Evolutionary conservation across 768 basidiomycete genomes (phyloP).

Genomic region (Flagelloscypha sp.): DNA sequence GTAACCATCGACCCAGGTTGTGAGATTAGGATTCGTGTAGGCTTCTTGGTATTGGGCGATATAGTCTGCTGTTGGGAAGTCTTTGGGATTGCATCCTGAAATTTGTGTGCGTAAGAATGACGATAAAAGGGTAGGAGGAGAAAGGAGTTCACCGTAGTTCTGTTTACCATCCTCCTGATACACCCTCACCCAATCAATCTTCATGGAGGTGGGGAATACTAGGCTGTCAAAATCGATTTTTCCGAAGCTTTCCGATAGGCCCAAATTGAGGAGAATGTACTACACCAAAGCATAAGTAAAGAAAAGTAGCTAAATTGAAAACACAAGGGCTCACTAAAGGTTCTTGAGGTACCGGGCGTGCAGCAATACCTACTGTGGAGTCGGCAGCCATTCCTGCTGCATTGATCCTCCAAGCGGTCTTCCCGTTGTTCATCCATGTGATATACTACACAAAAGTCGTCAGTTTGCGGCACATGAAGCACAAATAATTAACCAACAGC

Average conservation of each 20-base stretch:
- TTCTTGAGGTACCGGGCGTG: conserved; percentile 51
- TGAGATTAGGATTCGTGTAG: conserved; percentile 14
- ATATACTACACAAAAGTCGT: conserved; percentile 37
- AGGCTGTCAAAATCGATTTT: conserved; percentile 41
- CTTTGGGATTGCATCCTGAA: conserved; percentile 53
- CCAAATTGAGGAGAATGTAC: conserved; percentile 45
- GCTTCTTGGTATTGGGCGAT: conserved; percentile 14
- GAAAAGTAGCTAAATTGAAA: conserved; percentile 7
- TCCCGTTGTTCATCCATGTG: conserved; percentile 51
- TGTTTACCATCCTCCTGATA: neutral
- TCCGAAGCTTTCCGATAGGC: conserved; percentile 45
- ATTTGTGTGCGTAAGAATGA: conserved; percentile 34
- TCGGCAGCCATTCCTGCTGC: conserved; percentile 48
- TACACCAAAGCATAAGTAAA: conserved; percentile 10
- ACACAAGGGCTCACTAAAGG: conserved; percentile 46
- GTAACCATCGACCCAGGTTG: conserved; percentile 41
- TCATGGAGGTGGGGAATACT: conserved; percentile 38
- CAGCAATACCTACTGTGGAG: conserved; percentile 34
- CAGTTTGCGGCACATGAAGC: conserved; percentile 14
- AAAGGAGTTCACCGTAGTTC: conserved; percentile 29
- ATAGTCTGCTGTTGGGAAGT: conserved; percentile 51
- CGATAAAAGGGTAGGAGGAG: conserved; percentile 71
- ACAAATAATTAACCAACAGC: conserved; percentile 30
- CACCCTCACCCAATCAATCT: conserved; percentile 9
- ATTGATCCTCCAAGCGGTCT: conserved; percentile 53